Evolutionary conservation across 2,329 filamentous ascomycete species (phyloP).

Genomic region (Colletotrichum sp.): DNA sequence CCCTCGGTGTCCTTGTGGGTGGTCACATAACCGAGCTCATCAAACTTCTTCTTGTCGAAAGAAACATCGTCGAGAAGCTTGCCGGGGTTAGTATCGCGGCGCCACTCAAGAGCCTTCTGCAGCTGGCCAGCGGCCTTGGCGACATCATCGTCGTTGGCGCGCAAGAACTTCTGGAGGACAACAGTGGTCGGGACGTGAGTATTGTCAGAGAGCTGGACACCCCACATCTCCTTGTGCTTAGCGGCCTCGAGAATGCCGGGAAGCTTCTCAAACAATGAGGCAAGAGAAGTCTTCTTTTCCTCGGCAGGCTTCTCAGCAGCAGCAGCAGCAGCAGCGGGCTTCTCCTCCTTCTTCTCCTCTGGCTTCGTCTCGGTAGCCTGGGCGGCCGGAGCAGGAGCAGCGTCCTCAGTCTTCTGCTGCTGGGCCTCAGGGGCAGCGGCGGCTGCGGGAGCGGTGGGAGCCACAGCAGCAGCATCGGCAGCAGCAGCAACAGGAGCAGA

Average conservation of each 20-base stretch:
- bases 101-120: slow-evolving; percentile 79
- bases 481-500: slow-evolving; percentile 12
- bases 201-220: slow-evolving; percentile 67
- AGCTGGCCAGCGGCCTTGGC: slow-evolving; percentile 80
- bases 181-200: slow-evolving; percentile 77
- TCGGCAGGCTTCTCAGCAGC: slow-evolving; percentile 14
- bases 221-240: slow-evolving; percentile 83
- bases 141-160: slow-evolving; percentile 82
- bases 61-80: slow-evolving; percentile 66
- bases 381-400: slow-evolving; percentile 24
- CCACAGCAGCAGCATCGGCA: not conserved
- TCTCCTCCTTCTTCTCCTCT: slow-evolving; percentile 30
- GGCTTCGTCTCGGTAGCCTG: slow-evolving; percentile 10
- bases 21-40: slow-evolving; percentile 80
- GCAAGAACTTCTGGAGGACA: slow-evolving; percentile 90
- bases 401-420: not conserved
- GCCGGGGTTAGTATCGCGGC: slow-evolving; percentile 75
- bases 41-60: slow-evolving; percentile 75
- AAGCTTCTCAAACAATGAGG: slow-evolving; percentile 63
- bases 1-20: slow-evolving; percentile 63
- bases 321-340: slow-evolving; percentile 5
- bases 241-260: slow-evolving; percentile 60
- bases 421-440: slow-evolving; percentile 24
- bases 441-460: slow-evolving; percentile 22
- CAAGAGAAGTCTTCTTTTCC: slow-evolving; percentile 44